Evolutionary conservation across 1,284 basidiomycete genomes (phyloP).

Genomic region (Anthracocystis setariae): DNA sequence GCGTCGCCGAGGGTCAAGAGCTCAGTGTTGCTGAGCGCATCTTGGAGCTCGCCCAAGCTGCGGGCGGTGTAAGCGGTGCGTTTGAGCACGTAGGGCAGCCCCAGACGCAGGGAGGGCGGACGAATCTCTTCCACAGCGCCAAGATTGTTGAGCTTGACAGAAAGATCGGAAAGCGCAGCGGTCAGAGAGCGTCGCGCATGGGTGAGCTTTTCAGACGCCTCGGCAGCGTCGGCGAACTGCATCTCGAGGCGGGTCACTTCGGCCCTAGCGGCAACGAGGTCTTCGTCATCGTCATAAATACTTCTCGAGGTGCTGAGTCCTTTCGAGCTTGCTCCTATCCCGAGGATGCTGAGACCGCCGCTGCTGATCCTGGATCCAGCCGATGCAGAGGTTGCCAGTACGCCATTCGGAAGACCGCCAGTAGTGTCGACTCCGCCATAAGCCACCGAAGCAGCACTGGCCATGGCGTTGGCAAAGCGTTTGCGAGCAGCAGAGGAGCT

Average conservation of each 20-base stretch:
- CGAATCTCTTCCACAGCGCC: conserved; percentile 47
- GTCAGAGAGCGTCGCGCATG: conserved; percentile 39
- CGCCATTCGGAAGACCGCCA: conserved; percentile 51
- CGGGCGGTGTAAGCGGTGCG: conserved; percentile 36
- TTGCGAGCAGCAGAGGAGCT: conserved; percentile 51
- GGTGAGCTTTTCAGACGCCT: conserved; percentile 47
- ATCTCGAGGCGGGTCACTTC: conserved; percentile 62
- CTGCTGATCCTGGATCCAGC: conserved; percentile 27
- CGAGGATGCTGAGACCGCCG: conserved; percentile 42
- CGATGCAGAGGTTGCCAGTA: conserved; percentile 49
- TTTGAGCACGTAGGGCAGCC: conserved; percentile 42
- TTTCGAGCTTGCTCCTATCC: conserved; percentile 38
- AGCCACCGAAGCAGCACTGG: conserved; percentile 45
- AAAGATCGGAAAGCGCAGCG: conserved; percentile 24
- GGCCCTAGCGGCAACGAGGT: conserved; percentile 54
- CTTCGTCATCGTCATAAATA: conserved; percentile 58
- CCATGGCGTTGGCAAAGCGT: conserved; percentile 51
- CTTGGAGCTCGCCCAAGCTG: conserved; percentile 41
- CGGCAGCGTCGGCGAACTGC: conserved; percentile 57
- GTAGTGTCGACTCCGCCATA: conserved; percentile 45
- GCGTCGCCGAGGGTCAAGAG: conserved; percentile 53
- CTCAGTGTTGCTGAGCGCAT: conserved; percentile 42
- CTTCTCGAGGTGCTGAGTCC: conserved; percentile 49
- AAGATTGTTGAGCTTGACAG: conserved; percentile 46
- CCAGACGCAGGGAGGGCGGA: conserved; percentile 34